These are phyloP conservation scores for Tulasnella sp. DNA, from an alignment of 768 basidiomycete species.

Conservation along the genomic window DNA sequence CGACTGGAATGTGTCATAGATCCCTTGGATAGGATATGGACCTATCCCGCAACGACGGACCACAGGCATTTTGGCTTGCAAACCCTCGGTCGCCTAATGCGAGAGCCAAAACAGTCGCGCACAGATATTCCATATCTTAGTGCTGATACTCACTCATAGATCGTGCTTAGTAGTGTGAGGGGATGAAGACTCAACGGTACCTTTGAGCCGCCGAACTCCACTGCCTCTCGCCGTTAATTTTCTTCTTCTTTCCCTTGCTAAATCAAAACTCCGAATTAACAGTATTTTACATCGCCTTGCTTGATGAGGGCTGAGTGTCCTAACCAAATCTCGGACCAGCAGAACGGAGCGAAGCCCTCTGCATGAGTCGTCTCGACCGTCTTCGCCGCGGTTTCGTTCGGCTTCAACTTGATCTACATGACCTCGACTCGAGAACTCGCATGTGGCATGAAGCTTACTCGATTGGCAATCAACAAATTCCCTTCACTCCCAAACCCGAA, in stretches of 20 bases:
- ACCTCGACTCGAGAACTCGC: background rate
- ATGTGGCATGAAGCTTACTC: background rate
- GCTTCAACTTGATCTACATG: slow-evolving; percentile 56
- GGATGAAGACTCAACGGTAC: too few species aligned
- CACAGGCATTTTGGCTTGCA: background rate
- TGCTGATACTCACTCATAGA: background rate
- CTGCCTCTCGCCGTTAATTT: too few species aligned
- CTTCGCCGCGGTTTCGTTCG: slow-evolving; percentile 62
- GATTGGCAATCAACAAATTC: background rate
- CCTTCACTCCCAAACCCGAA: background rate
- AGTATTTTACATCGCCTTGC: too few species aligned
- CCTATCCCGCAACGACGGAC: background rate
- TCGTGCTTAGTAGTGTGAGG: too few species aligned
- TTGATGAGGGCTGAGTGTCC: too few species aligned
- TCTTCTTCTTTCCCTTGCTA: too few species aligned
- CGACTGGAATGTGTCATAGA: background rate
- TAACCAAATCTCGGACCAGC: too few species aligned
- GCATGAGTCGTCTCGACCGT: slow-evolving; percentile 52
- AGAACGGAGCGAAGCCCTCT: too few species aligned
- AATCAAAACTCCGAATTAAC: too few species aligned
- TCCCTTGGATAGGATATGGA: background rate
- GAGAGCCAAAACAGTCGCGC: background rate
- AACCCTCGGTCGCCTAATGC: background rate
- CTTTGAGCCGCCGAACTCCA: too few species aligned
- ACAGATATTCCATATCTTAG: background rate